Conservation (phyloP, 2,329 filamentous ascomycete genomes). For the Aspergillus sp. region DNA sequence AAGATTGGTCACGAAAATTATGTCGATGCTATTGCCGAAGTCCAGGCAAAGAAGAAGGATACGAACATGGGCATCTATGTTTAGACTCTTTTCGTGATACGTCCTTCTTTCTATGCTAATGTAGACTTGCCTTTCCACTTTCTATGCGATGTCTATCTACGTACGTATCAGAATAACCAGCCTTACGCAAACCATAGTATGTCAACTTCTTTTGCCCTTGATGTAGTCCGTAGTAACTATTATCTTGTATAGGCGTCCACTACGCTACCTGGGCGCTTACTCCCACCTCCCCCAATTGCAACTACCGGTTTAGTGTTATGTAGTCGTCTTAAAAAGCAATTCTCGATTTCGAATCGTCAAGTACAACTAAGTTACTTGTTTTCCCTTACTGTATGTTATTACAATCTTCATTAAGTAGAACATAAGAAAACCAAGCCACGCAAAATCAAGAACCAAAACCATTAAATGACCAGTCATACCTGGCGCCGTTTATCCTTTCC, state of each 20-base stretch:
- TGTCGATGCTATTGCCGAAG: conserved; percentile 95
- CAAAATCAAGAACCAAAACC: not conserved
- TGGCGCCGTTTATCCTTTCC: not conserved
- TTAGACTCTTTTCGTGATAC: conserved; percentile 19
- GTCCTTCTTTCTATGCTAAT: not conserved
- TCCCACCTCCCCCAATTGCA: not conserved
- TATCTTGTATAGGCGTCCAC: not conserved
- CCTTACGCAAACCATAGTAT: not conserved
- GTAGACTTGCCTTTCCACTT: not conserved
- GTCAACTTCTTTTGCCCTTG: not conserved
- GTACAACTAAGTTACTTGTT: not conserved
- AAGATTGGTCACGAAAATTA: conserved; percentile 99
- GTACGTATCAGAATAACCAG: conserved; percentile 3
- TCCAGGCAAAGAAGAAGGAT: conserved; percentile 88
- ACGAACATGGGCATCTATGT: conserved; percentile 50
- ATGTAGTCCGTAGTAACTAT: not conserved
- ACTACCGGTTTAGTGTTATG: not conserved
- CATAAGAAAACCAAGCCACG: not conserved
- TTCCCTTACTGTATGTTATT: not conserved
- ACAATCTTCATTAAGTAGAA: not conserved
- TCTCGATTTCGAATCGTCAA: not conserved
- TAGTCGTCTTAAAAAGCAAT: not conserved
- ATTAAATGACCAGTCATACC: not conserved
- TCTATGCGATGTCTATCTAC: conserved; percentile 12
- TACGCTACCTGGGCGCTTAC: no score